Conservation (phyloP, 2,329 filamentous ascomycete genomes). For the Fusarium sp. region DNA sequence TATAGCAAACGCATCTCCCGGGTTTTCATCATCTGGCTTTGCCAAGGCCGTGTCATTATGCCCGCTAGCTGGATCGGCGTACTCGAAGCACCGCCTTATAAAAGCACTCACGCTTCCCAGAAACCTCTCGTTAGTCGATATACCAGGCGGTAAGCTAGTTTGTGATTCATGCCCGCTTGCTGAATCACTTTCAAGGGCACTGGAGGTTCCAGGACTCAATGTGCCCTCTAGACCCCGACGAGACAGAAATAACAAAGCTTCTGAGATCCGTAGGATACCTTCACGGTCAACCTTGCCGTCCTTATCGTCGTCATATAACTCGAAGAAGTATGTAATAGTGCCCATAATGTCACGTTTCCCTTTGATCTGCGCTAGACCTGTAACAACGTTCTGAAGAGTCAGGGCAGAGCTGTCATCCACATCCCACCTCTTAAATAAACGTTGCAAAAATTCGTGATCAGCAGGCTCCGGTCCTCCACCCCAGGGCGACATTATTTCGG, state of each 20-base stretch:
- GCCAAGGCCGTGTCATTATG: slow-evolving; percentile 51
- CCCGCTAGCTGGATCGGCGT: slow-evolving; percentile 84
- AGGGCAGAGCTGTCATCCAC: slow-evolving; percentile 78
- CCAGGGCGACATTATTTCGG: slow-evolving; percentile 61
- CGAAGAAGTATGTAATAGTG: slow-evolving; percentile 97
- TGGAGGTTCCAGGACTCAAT: slow-evolving; percentile 71
- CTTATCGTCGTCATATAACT: slow-evolving; percentile 92
- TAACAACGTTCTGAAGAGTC: slow-evolving; percentile 90
- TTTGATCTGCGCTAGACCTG: slow-evolving; percentile 89
- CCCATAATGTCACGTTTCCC: slow-evolving; percentile 97
- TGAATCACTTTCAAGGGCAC: slow-evolving; percentile 56
- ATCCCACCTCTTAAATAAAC: slow-evolving; percentile 91
- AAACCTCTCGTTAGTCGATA: slow-evolving; percentile 84
- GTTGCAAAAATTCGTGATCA: slow-evolving; percentile 92
- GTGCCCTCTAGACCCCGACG: slow-evolving; percentile 84
- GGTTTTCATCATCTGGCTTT: slow-evolving; percentile 33
- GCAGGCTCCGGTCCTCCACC: slow-evolving; percentile 73
- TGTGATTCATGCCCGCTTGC: slow-evolving; percentile 46
- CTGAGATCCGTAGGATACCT: slow-evolving; percentile 93
- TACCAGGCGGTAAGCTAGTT: slow-evolving; percentile 55
- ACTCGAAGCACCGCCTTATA: slow-evolving; percentile 96
- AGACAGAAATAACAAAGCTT: slow-evolving; percentile 91
- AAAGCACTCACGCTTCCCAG: slow-evolving; percentile 94
- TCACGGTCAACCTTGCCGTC: slow-evolving; percentile 94
- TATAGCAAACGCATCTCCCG: slow-evolving; percentile 72